Evolutionary conservation across 23 red algal genomes (phyloP).

Genomic region (Gracilaria caudata): DNA sequence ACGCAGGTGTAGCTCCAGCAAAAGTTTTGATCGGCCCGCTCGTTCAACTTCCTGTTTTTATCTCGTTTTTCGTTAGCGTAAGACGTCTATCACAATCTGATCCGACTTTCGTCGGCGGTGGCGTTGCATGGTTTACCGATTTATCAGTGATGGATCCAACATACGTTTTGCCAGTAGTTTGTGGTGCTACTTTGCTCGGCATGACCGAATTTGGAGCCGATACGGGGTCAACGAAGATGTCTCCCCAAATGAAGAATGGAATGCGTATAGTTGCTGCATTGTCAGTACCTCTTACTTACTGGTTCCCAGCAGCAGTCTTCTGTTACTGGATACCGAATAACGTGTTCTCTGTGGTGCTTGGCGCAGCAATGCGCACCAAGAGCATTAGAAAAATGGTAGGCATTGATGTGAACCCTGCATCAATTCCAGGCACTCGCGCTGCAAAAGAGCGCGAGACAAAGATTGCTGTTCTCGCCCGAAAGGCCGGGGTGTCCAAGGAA

Average conservation of each 20-base stretch:
- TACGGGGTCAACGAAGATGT: conserved; percentile 43
- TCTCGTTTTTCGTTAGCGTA: conserved; percentile 85
- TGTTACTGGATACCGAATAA: conserved; percentile 95
- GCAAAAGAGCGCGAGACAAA: conserved; percentile 14
- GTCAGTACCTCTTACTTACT: conserved; percentile 80
- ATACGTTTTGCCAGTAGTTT: conserved; percentile 73
- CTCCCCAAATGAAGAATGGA: conserved; percentile 45
- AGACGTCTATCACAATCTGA: conserved; percentile 73
- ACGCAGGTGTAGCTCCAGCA: conserved; percentile 73
- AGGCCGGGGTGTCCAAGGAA: conserved; percentile 19
- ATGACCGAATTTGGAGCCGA: conserved; percentile 81
- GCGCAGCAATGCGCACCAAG: conserved; percentile 32
- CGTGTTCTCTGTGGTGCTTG: conserved; percentile 77
- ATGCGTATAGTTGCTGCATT: conserved; percentile 69
- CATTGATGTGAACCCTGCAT: conserved; percentile 37
- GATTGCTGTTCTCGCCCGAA: conserved; percentile 9
- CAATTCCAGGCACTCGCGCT: conserved; percentile 66
- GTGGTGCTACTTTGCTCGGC: conserved; percentile 65
- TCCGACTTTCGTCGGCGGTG: conserved; percentile 70
- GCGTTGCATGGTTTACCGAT: conserved; percentile 89
- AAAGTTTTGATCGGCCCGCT: conserved; percentile 72
- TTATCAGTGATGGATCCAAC: conserved; percentile 77
- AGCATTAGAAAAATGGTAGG: conserved; percentile 24
- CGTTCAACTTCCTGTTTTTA: conserved; percentile 89
- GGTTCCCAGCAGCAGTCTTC: conserved; percentile 89